Percentiles rank a stretch among this genome's conserved stretches.
These are phyloP conservation scores for Sphaerosporella brunnea DNA, from an alignment of 495 filamentous ascomycete species.

Conservation along the genomic window DNA sequence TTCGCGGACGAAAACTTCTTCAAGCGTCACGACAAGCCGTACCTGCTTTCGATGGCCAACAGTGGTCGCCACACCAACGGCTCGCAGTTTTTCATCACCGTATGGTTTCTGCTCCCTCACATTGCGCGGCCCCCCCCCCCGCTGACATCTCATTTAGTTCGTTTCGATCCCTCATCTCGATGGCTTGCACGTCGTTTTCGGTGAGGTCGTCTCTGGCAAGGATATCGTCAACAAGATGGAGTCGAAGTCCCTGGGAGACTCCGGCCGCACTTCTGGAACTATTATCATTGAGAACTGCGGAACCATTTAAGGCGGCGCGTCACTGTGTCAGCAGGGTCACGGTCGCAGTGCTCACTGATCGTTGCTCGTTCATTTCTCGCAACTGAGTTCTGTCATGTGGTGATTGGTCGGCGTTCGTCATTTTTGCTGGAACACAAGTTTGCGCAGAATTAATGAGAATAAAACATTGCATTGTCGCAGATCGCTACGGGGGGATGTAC, in stretches of 20 bases:
- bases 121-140: not conserved
- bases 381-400: too few species aligned
- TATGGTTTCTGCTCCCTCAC: not conserved
- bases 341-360: too few species aligned
- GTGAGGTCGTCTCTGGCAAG: constrained; percentile 45
- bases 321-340: too few species aligned
- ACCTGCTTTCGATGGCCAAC: constrained; percentile 69
- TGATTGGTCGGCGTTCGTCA: too few species aligned
- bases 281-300: constrained; percentile 15
- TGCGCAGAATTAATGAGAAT: too few species aligned
- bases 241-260: constrained; percentile 24
- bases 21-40: constrained; percentile 42
- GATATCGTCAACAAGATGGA: constrained; percentile 54
- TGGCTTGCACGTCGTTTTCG: constrained; percentile 68
- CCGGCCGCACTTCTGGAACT: constrained; percentile 15
- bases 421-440: too few species aligned
- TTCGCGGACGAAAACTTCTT: constrained; percentile 68
- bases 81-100: constrained; percentile 24
- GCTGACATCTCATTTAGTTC: constrained; percentile 21
- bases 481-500: too few species aligned
- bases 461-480: too few species aligned
- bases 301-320: too few species aligned
- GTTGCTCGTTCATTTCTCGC: too few species aligned
- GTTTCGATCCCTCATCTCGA: constrained; percentile 56
- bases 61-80: constrained; percentile 51